phyloP scores from a whole-genome alignment of 106 monocot species.

The Acanthochlamys bracteata region DNA sequence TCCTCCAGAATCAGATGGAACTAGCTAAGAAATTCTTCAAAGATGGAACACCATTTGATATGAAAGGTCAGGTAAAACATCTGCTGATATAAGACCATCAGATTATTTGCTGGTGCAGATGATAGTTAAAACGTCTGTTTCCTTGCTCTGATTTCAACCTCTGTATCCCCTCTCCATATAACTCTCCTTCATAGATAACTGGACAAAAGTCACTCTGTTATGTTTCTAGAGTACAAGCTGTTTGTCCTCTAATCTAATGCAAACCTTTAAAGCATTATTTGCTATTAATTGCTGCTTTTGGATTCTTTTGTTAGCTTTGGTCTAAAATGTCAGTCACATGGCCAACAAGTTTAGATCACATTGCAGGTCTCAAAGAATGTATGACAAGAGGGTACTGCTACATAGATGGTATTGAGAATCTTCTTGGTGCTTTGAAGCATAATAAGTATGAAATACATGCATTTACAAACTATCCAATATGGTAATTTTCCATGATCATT shows the following conservation, averaged over 20 bases:
- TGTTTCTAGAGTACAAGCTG: no score
- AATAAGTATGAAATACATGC: slow-evolving; percentile 90
- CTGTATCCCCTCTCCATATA: no score
- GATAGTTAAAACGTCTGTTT: background rate
- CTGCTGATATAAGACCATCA: background rate
- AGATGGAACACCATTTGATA: slow-evolving; percentile 81
- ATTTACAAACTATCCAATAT: slow-evolving; percentile 94
- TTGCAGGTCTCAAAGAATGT: slow-evolving; percentile 85
- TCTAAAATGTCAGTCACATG: background rate
- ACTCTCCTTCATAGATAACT: no score
- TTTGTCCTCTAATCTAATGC: no score
- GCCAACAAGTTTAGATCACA: background rate
- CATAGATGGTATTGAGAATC: slow-evolving; percentile 68
- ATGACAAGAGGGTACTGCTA: slow-evolving; percentile 70
- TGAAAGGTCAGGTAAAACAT: slow-evolving; percentile 82
- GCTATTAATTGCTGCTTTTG: no score
- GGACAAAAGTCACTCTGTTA: no score
- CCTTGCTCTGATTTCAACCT: background rate
- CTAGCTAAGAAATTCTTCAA: slow-evolving; percentile 89
- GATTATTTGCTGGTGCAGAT: background rate
- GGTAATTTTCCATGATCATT: slow-evolving; percentile 26
- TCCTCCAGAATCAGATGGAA: slow-evolving; percentile 44
- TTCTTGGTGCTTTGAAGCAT: slow-evolving; percentile 59
- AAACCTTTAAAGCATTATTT: no score
- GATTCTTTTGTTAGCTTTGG: no score